Evolutionary conservation across 345 rosid genomes (phyloP).

Genomic region (Hypericum perforatum): DNA sequence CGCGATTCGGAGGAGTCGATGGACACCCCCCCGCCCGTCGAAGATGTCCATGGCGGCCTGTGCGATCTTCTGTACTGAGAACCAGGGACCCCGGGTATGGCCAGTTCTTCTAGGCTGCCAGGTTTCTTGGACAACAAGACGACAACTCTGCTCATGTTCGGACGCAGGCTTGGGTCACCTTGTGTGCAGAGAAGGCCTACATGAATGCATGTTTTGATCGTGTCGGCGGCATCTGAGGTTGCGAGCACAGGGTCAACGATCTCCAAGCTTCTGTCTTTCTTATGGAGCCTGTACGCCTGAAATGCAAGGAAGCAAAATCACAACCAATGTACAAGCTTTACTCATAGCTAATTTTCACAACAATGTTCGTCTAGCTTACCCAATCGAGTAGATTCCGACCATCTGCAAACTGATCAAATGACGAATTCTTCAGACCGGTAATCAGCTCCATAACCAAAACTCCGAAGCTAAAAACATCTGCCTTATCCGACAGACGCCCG

Average conservation of each 20-base stretch:
- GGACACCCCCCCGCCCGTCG: constrained; percentile 31
- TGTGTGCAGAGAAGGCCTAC: constrained; percentile 79
- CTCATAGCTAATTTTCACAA: too few relatives aligned
- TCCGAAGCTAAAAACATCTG: constrained; percentile 94
- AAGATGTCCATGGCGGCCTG: constrained; percentile 35
- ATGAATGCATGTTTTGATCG: constrained; percentile 60
- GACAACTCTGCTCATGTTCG: constrained; percentile 54
- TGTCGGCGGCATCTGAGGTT: constrained; percentile 39
- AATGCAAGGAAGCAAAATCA: too few relatives aligned
- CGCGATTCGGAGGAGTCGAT: constrained; percentile 21
- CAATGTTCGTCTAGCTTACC: constrained; percentile 34
- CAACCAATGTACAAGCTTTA: too few relatives aligned
- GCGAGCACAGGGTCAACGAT: constrained; percentile 49
- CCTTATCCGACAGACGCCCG: constrained; percentile 67
- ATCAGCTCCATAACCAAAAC: constrained; percentile 82
- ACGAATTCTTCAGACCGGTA: constrained; percentile 69
- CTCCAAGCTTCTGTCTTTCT: constrained; percentile 57
- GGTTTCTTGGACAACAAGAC: constrained; percentile 60
- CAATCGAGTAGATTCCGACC: constrained; percentile 76
- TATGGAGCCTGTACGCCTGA: constrained; percentile 70
- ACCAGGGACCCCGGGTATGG: constrained; percentile 59
- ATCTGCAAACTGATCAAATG: constrained; percentile 34
- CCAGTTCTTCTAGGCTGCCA: constrained; percentile 43
- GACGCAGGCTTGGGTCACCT: constrained; percentile 64
- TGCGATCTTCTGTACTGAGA: constrained; percentile 50